phyloP scores from a whole-genome alignment of 129 eudicot genomes.

The Arctium lappa region DNA sequence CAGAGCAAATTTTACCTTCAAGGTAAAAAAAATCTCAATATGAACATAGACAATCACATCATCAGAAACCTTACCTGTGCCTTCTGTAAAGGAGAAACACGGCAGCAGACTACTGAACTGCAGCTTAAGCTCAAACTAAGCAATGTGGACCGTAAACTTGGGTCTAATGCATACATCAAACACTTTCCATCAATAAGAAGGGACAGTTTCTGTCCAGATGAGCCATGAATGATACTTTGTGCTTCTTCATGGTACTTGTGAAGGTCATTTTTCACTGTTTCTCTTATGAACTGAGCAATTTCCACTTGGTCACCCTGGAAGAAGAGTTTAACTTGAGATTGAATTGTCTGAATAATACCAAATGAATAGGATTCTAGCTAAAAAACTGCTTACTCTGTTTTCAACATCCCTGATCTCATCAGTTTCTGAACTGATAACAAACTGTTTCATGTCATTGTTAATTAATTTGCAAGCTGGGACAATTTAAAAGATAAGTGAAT shows the following conservation, averaged over 20 bases:
- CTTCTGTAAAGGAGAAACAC: conserved; percentile 96
- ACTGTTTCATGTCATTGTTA: conserved; percentile 91
- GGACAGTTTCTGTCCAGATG: conserved; percentile 65
- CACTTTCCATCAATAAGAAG: conserved; percentile 96
- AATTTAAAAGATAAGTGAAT: conserved; percentile 11
- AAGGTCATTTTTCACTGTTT: conserved; percentile 67
- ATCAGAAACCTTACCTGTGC: conserved; percentile 59
- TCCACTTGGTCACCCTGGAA: conserved; percentile 95
- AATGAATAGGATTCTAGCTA: conserved; percentile 3
- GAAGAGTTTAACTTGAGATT: conserved; percentile 7
- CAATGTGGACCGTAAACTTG: conserved; percentile 69
- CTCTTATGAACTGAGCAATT: conserved; percentile 79
- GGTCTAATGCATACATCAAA: conserved; percentile 95
- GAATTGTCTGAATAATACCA: conserved; percentile 14
- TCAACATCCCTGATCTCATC: conserved; percentile 92
- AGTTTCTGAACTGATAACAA: conserved; percentile 92
- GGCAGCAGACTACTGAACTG: conserved; percentile 91
- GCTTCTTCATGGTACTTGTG: conserved; percentile 82
- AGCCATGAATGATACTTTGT: conserved; percentile 41
- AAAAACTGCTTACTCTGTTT: conserved; percentile 52
- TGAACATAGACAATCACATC: background rate
- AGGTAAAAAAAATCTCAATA: background rate
- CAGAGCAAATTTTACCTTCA: background rate
- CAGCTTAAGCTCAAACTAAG: conserved; percentile 89
- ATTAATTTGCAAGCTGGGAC: conserved; percentile 90